Evolutionary conservation across 192 early-diverging fungal species (phyloP), one percentile per base, ranked within the genome.

Genomic region (Gamsiella multidivaricata): DNA sequence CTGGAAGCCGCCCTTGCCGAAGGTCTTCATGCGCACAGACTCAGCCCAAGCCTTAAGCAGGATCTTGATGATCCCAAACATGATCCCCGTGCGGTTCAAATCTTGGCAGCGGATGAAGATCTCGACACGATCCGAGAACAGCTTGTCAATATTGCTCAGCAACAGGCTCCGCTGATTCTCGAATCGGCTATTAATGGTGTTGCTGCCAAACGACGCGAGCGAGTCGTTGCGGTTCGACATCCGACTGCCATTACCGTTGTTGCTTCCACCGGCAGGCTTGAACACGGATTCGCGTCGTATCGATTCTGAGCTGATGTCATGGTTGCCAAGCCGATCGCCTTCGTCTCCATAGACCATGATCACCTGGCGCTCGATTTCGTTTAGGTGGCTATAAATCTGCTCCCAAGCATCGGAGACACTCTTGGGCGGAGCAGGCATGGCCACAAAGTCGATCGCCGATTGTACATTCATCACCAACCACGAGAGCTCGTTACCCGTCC

Each of bases 111-210:
- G 73, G 12, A 90, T 84, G 78, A 86, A 91, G 31, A 89, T 89
- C 54, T 88, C 90, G 14, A 90, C 80, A 3, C 85, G 80, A 23
- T 92, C 92, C 17, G 86, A 81, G 69, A 94, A 94, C 20, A 94
- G 80, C 32, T 86, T 86, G 61, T 89, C 88, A 66, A 94, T 92
- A 53, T 88, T 84, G 34, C 68, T 87, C 61, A 91, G 53, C 56
- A 91, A 55, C 56, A 88, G 41, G 23, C 80, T 82, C 12, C 79
- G 71, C 47, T 72, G 70, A 11, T 75, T 82, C 59, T 67, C 85
- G 80, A 74, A 84, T 81, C 78, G 87, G 69, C 43, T 60, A 37
- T 70, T 70, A 54, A 66, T 63, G 3, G 69, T 69, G 58, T 72
- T 70, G 69, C 69, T 64, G 54, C 80, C 62, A 65, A 45, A 62